Evolutionary conservation across 768 basidiomycete genomes (phyloP).

Genomic region (Boletus reticulatus): DNA sequence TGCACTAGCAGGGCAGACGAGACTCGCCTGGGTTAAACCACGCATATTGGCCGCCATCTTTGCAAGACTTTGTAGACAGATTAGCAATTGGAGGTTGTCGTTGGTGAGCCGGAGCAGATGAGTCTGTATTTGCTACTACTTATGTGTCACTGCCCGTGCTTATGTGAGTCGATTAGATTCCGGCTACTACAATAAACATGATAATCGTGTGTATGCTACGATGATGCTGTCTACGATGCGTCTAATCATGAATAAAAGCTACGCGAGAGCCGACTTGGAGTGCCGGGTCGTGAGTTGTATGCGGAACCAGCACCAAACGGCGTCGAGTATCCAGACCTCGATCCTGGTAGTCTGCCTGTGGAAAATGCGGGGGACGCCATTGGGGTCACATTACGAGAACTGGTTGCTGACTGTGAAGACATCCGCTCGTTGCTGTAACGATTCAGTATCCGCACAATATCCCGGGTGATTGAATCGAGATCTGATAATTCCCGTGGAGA

Average conservation of each 20-base stretch:
- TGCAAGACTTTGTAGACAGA: background rate
- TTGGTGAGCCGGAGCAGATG: background rate
- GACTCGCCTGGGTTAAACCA: slow-evolving; percentile 82
- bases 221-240: slow-evolving; percentile 3
- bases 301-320: slow-evolving; percentile 45
- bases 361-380: slow-evolving; percentile 48
- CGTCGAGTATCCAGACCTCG: slow-evolving; percentile 59
- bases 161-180: too few relatives aligned
- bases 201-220: slow-evolving; percentile 6
- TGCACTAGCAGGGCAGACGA: background rate
- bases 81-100: background rate
- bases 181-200: slow-evolving; percentile 7
- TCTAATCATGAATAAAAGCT: slow-evolving; percentile 31
- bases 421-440: slow-evolving; percentile 66
- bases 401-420: slow-evolving; percentile 52
- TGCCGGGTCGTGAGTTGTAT: slow-evolving; percentile 58
- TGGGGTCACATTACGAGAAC: slow-evolving; percentile 68
- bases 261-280: slow-evolving; percentile 55
- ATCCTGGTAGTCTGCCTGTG: slow-evolving; percentile 38
- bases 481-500: slow-evolving; percentile 70
- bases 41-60: slow-evolving; percentile 89
- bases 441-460: slow-evolving; percentile 72
- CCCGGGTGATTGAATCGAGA: slow-evolving; percentile 68
- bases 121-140: too few relatives aligned
- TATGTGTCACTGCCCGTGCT: too few relatives aligned